Evolutionary conservation across 306 rosid species (phyloP).

Genomic region (Cicer yamashitae): DNA sequence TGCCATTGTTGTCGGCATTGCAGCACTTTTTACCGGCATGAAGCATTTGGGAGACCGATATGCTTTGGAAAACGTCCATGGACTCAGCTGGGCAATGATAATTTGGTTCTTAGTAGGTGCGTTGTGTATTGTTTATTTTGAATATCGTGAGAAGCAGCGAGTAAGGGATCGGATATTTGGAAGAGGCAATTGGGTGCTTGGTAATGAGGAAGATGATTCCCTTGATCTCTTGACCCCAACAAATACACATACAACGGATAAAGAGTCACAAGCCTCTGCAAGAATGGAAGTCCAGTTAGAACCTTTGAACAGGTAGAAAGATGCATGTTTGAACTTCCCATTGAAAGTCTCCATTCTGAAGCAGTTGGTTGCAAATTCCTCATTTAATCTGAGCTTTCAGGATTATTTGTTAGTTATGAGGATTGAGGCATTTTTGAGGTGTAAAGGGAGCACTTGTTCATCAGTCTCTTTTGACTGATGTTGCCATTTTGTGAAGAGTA

Average conservation of each 20-base stretch:
- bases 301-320: constrained; percentile 83
- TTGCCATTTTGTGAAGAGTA: constrained; percentile 47
- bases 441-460: constrained; percentile 40
- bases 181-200: constrained; percentile 91
- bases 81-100: constrained; percentile 74
- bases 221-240: constrained; percentile 71
- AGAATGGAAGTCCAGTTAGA: constrained; percentile 93
- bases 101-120: constrained; percentile 71
- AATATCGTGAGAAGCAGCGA: constrained; percentile 58
- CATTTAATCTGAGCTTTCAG: constrained; percentile 37
- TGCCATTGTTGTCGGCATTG: constrained; percentile 71
- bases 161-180: constrained; percentile 54
- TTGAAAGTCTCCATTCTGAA: constrained; percentile 38
- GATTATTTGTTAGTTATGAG: constrained; percentile 43
- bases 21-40: constrained; percentile 84
- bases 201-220: constrained; percentile 86
- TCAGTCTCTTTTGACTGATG: constrained; percentile 31
- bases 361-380: constrained; percentile 41
- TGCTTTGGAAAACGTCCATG: constrained; percentile 69
- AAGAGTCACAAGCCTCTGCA: constrained; percentile 55
- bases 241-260: constrained; percentile 52
- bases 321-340: constrained; percentile 27
- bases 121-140: constrained; percentile 63
- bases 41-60: constrained; percentile 84
- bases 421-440: constrained; percentile 43